Conservation (phyloP, 257 asterid species). For the Plantago elongata region DNA sequence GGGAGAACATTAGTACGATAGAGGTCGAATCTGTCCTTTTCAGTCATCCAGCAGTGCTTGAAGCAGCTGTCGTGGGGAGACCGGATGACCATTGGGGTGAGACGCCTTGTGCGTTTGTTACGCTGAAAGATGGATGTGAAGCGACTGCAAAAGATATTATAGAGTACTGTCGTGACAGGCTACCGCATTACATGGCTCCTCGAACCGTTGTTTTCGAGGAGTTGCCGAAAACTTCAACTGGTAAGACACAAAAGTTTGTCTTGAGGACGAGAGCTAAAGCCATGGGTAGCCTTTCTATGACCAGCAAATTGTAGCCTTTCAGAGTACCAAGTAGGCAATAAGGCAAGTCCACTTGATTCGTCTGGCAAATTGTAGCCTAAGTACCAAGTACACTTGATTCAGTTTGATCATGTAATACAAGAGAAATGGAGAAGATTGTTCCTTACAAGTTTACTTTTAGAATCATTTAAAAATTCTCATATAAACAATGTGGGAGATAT, state of each 20-base stretch:
- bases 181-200: constrained; percentile 18
- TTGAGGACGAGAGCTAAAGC: constrained; percentile 15
- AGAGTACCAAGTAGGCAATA: background rate
- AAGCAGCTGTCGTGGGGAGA: constrained; percentile 15
- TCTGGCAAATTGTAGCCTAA: no score
- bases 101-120: constrained; percentile 24
- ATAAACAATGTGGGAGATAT: no score
- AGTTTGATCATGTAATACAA: no score
- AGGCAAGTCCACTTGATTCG: no score
- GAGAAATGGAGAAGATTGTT: no score
- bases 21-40: constrained; percentile 19
- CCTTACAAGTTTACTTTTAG: no score
- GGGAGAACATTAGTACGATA: constrained; percentile 17
- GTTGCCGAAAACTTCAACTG: constrained; percentile 22
- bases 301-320: constrained; percentile 1
- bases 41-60: constrained; percentile 20
- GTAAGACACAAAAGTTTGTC: constrained; percentile 15
- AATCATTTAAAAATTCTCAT: no score
- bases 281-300: constrained; percentile 6
- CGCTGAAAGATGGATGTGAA: constrained; percentile 16
- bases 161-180: constrained; percentile 9
- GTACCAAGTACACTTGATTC: no score
- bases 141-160: constrained; percentile 14
- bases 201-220: constrained; percentile 10
- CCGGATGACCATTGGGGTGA: constrained; percentile 20